Conservation (phyloP, 2,329 filamentous ascomycete genomes). For the Pyrenochaeta sp. region DNA sequence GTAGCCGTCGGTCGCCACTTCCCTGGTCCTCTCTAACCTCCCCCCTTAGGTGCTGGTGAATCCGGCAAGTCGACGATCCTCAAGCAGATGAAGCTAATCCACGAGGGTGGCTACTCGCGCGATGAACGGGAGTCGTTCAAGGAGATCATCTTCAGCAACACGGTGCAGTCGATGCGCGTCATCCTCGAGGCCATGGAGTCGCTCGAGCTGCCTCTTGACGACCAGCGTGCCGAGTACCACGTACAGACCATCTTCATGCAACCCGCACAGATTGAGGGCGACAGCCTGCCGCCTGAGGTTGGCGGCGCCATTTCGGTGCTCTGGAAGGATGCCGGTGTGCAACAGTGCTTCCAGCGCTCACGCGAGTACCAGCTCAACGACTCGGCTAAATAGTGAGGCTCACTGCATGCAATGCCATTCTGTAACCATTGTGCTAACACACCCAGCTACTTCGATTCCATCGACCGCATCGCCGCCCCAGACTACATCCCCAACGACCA, state of each 20-base stretch:
- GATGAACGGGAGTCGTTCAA: slow-evolving; percentile 79
- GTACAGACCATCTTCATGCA: slow-evolving; percentile 99
- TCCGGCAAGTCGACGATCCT: slow-evolving; percentile 94
- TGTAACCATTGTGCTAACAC: slow-evolving; percentile 23
- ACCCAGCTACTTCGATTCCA: slow-evolving; percentile 90
- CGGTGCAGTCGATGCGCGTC: slow-evolving; percentile 74
- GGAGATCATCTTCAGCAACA: slow-evolving; percentile 77
- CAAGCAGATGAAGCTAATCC: slow-evolving; percentile 99
- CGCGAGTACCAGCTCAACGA: slow-evolving; percentile 97
- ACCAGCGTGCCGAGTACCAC: slow-evolving; percentile 93
- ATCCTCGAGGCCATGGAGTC: slow-evolving; percentile 76
- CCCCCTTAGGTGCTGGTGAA: slow-evolving; percentile 85
- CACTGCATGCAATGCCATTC: background rate
- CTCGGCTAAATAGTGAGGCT: slow-evolving; percentile 89
- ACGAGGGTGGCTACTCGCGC: slow-evolving; percentile 97
- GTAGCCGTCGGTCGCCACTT: slow-evolving; percentile 47
- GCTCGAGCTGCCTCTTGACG: slow-evolving; percentile 81
- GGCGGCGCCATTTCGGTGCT: slow-evolving; percentile 90
- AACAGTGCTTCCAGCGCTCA: slow-evolving; percentile 94
- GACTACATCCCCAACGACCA: slow-evolving; percentile 96
- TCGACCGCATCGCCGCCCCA: slow-evolving; percentile 86
- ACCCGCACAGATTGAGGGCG: slow-evolving; percentile 93
- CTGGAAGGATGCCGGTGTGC: slow-evolving; percentile 92
- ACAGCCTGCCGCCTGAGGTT: slow-evolving; percentile 92
- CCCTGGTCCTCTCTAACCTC: slow-evolving; percentile 33